Evolutionary conservation across 2,329 filamentous ascomycete species (phyloP).

Genomic region (Monosporascus sp.): DNA sequence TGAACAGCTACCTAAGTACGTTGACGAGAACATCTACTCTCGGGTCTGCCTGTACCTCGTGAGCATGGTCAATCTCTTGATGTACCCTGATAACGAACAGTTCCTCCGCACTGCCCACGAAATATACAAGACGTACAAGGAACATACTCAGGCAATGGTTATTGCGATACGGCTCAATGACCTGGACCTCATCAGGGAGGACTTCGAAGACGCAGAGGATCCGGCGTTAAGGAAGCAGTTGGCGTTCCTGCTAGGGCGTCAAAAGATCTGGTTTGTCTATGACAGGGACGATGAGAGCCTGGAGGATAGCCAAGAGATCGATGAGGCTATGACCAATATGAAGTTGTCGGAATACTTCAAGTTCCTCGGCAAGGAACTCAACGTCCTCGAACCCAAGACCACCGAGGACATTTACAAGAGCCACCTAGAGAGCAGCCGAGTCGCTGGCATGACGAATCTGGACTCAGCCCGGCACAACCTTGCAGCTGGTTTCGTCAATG

Average conservation of each 20-base stretch:
- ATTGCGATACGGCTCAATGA: conserved; percentile 93
- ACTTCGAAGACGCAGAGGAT: conserved; percentile 77
- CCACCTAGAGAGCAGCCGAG: conserved; percentile 90
- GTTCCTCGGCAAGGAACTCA: conserved; percentile 87
- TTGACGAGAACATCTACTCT: conserved; percentile 90
- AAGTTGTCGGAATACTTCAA: conserved; percentile 91
- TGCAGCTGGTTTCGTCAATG: conserved; percentile 92
- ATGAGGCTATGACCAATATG: conserved; percentile 81
- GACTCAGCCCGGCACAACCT: conserved; percentile 96
- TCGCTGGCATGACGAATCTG: conserved; percentile 86
- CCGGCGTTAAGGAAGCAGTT: conserved; percentile 85
- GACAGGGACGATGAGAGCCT: conserved; percentile 53
- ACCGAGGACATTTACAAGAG: conserved; percentile 99
- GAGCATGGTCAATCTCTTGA: conserved; percentile 96
- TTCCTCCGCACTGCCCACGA: conserved; percentile 90
- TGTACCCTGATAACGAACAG: conserved; percentile 93
- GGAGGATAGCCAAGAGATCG: conserved; percentile 67
- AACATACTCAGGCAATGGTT: conserved; percentile 88
- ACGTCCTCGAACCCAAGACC: conserved; percentile 92
- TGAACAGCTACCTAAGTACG: conserved; percentile 78
- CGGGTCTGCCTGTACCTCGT: conserved; percentile 97
- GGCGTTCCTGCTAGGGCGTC: conserved; percentile 85
- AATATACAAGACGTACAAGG: conserved; percentile 90
- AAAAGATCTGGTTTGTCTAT: conserved; percentile 78
- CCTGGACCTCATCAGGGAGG: conserved; percentile 70